A percentile compares a stretch with the other conserved stretches of the same genome.
Conservation (phyloP, 257 asterid genomes). For the Solanum sejunctum region DNA sequence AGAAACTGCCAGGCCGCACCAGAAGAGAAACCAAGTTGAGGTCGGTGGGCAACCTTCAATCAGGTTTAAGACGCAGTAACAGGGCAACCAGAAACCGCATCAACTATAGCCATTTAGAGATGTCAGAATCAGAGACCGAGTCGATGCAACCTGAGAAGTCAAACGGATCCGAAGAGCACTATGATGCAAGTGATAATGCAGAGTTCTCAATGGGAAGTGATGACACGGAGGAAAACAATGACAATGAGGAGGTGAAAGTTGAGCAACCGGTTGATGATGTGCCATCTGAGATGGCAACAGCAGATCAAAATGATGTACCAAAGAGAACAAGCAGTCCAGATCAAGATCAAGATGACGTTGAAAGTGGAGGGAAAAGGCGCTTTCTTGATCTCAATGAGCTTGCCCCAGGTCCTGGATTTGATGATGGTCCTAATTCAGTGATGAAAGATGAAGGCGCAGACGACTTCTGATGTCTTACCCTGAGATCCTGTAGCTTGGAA, state of each 20-base stretch:
- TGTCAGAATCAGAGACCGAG: constrained; percentile 75
- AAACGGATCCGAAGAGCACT: constrained; percentile 23
- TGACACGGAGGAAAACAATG: constrained; percentile 36
- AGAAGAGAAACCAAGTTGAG: constrained; percentile 63
- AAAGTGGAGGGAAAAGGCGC: constrained; percentile 33
- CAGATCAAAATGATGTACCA: constrained; percentile 13
- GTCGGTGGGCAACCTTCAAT: constrained; percentile 45
- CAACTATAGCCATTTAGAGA: constrained; percentile 55
- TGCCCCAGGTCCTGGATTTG: constrained; percentile 84
- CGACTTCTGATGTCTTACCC: constrained; percentile 19
- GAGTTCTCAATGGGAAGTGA: constrained; percentile 41
- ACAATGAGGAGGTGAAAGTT: constrained; percentile 22
- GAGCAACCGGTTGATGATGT: constrained; percentile 24
- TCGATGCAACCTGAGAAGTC: constrained; percentile 39
- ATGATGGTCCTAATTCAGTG: constrained; percentile 48
- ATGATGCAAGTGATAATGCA: constrained; percentile 24
- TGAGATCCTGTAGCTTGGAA: constrained; percentile 3
- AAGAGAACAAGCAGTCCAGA: constrained; percentile 23
- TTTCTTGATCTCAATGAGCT: constrained; percentile 90
- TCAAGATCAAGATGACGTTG: constrained; percentile 37
- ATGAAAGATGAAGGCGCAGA: constrained; percentile 35
- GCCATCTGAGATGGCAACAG: constrained; percentile 23
- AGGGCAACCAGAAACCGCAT: constrained; percentile 74
- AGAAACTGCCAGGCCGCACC: constrained; percentile 42
- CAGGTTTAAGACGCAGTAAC: constrained; percentile 83